These are phyloP conservation scores for Phylloporus rhodoxanthus DNA, from an alignment of 768 basidiomycete species.

Conservation along the genomic window DNA sequence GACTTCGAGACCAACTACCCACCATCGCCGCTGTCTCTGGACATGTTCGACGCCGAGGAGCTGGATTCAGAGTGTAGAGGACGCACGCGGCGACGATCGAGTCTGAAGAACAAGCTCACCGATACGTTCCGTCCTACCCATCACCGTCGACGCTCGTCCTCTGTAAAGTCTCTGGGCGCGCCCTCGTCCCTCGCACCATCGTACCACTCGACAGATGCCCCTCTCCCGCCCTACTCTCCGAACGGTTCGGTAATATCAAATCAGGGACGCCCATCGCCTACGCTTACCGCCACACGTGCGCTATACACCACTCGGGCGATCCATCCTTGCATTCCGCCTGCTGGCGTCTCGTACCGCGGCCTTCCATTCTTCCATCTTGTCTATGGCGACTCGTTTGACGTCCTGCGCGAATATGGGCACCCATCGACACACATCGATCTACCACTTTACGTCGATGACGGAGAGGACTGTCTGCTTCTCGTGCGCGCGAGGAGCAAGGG, in stretches of 20 bases:
- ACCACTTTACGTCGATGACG: conserved; percentile 74
- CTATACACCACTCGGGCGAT: conserved; percentile 66
- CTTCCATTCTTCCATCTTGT: conserved; percentile 73
- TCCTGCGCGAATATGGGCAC: conserved; percentile 73
- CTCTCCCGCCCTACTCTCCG: conserved; percentile 20
- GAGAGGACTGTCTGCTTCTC: conserved; percentile 69
- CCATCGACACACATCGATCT: conserved; percentile 68
- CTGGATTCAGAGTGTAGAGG: conserved; percentile 23
- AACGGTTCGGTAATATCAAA: conserved; percentile 12
- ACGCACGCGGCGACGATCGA: conserved; percentile 26
- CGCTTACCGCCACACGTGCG: conserved; percentile 34
- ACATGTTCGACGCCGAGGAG: conserved; percentile 22
- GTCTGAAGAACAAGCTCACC: conserved; percentile 30
- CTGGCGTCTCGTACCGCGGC: conserved; percentile 58
- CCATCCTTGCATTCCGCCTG: conserved; percentile 62
- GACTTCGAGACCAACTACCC: conserved; percentile 23
- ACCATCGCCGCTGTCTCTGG: conserved; percentile 25
- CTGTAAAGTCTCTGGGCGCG: conserved; percentile 30
- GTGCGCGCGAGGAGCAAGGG: conserved; percentile 44
- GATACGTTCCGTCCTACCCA: conserved; percentile 29
- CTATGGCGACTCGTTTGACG: conserved; percentile 56
- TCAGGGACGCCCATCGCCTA: conserved; percentile 20
- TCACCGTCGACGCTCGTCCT: conserved; percentile 31
- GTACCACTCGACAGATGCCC: conserved; percentile 18
- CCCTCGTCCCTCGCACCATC: conserved; percentile 24